Evolutionary conservation across 768 basidiomycete species (phyloP).

Genomic region (Phaeotremella fagi): DNA sequence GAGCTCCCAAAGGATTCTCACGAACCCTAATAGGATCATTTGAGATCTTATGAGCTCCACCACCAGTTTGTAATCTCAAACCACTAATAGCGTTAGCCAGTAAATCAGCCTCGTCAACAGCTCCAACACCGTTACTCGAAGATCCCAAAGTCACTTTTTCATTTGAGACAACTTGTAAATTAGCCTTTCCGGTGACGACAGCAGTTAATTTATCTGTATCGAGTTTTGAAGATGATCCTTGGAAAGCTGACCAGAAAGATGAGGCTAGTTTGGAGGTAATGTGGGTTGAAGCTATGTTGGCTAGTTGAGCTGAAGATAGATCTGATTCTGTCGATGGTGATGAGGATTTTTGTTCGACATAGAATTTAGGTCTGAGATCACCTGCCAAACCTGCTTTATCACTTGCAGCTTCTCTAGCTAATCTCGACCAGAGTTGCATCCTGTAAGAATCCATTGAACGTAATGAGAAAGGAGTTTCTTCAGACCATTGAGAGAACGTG

Average conservation of each 20-base stretch:
- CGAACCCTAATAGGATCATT: slow-evolving; percentile 16
- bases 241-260: slow-evolving; percentile 45
- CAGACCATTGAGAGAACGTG: slow-evolving; percentile 72
- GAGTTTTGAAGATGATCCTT: slow-evolving; percentile 10
- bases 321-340: slow-evolving; percentile 1
- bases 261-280: slow-evolving; percentile 37
- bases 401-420: slow-evolving; percentile 64
- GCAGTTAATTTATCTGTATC: slow-evolving; percentile 43
- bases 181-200: slow-evolving; percentile 39
- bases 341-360: slow-evolving; percentile 21
- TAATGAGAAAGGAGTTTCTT: slow-evolving; percentile 77
- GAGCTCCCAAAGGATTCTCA: slow-evolving; percentile 30
- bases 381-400: slow-evolving; percentile 34
- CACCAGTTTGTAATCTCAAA: slow-evolving; percentile 29
- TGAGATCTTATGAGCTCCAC: not conserved
- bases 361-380: slow-evolving; percentile 46
- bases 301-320: slow-evolving; percentile 3
- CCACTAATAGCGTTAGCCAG: slow-evolving; percentile 18
- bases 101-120: slow-evolving; percentile 7
- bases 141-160: not conserved
- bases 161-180: slow-evolving; percentile 20
- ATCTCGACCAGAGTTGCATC: slow-evolving; percentile 88
- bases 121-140: not conserved
- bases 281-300: slow-evolving; percentile 15
- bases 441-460: slow-evolving; percentile 79